phyloP scores from a whole-genome alignment of 2,329 filamentous ascomycete genomes.

The Aquanectria penicillioides region DNA sequence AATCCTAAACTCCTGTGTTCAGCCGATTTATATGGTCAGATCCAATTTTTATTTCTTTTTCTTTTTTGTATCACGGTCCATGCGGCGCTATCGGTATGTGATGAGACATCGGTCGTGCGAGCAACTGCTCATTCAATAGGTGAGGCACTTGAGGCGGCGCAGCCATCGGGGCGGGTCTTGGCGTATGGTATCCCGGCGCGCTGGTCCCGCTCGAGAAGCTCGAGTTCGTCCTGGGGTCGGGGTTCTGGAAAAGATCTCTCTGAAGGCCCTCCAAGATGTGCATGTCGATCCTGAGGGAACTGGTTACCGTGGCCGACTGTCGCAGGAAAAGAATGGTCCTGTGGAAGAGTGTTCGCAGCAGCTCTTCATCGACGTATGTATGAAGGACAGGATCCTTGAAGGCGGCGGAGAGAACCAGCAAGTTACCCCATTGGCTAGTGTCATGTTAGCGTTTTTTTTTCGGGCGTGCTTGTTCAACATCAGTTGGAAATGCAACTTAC shows the following conservation, averaged over 20 bases:
- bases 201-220: constrained; percentile 56
- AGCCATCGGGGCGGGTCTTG: constrained; percentile 36
- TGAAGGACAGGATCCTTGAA: constrained; percentile 73
- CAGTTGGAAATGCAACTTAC: constrained; percentile 69
- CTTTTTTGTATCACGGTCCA: constrained; percentile 26
- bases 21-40: constrained; percentile 6
- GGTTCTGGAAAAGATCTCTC: constrained; percentile 53
- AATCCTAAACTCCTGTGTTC: constrained; percentile 12
- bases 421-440: constrained; percentile 91
- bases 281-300: constrained; percentile 78
- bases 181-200: constrained; percentile 38
- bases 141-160: constrained; percentile 38
- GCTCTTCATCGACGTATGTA: constrained; percentile 63
- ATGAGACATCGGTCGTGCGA: constrained; percentile 39
- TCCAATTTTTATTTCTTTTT: not conserved
- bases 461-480: not conserved
- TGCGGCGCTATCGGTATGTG: constrained; percentile 38
- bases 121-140: constrained; percentile 34
- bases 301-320: constrained; percentile 76
- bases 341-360: constrained; percentile 69
- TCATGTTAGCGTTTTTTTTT: constrained; percentile 21
- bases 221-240: constrained; percentile 45
- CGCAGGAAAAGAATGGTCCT: constrained; percentile 82
- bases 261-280: constrained; percentile 73
- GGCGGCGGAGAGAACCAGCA: constrained; percentile 87